These are phyloP conservation scores for Kappamyces sp. DNA, from an alignment of 192 early-diverging fungal species.

Conservation along the genomic window DNA sequence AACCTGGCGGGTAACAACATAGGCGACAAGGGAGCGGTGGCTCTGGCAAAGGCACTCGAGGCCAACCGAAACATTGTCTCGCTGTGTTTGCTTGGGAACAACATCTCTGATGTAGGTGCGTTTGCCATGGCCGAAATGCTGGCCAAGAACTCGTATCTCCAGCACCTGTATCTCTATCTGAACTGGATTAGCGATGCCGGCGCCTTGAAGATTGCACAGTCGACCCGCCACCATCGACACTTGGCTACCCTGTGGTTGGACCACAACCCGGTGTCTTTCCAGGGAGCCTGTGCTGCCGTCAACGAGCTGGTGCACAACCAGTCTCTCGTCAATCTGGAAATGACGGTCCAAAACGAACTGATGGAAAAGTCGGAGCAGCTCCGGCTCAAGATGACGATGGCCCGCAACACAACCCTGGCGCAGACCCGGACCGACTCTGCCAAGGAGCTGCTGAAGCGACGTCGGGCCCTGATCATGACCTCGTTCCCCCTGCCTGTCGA, in stretches of 20 bases:
- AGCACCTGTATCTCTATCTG: conserved; percentile 30
- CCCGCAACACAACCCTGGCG: too few species aligned
- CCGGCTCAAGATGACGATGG: too few species aligned
- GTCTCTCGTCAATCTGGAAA: too few species aligned
- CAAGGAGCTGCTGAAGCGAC: too few species aligned
- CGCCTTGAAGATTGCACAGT: not conserved
- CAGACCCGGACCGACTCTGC: too few species aligned
- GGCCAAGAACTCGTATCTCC: conserved; percentile 32
- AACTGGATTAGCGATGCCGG: conserved; percentile 5
- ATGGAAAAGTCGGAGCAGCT: too few species aligned
- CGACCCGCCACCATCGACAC: not conserved
- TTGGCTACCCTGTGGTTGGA: conserved; percentile 13
- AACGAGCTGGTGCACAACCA: too few species aligned
- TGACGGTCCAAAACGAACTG: too few species aligned
- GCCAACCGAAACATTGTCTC: conserved; percentile 26
- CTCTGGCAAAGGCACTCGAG: conserved; percentile 30
- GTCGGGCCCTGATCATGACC: too few species aligned
- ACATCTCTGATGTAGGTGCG: conserved; percentile 28
- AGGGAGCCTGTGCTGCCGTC: too few species aligned
- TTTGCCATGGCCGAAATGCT: conserved; percentile 31
- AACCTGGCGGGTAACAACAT: conserved; percentile 36
- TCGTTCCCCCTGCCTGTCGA: too few species aligned
- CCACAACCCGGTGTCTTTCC: conserved; percentile 1
- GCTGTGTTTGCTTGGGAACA: conserved; percentile 36
- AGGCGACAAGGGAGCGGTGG: conserved; percentile 22